phyloP scores from a whole-genome alignment of 345 rosid species.

The Clausena lansium region DNA sequence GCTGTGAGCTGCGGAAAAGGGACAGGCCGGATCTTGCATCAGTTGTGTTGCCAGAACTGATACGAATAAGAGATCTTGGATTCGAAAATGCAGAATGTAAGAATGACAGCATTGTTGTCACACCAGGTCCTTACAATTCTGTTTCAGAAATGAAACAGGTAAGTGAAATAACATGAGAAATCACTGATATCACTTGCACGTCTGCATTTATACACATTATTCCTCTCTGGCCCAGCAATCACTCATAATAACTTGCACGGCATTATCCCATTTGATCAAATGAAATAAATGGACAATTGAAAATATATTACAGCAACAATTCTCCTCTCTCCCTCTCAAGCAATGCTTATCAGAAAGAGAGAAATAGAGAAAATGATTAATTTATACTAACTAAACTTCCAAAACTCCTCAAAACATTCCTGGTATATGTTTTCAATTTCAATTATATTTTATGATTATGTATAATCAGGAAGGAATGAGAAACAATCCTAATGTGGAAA shows the following conservation, averaged over 20 bases:
- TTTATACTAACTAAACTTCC: conserved; percentile 1
- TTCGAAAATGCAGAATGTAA: conserved; percentile 19
- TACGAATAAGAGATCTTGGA: conserved; percentile 46
- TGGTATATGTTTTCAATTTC: conserved; percentile 12
- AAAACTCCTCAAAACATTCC: conserved; percentile 13
- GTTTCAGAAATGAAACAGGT: not conserved
- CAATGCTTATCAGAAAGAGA: too few species aligned
- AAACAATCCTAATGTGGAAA: conserved; percentile 39
- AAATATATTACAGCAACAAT: not conserved
- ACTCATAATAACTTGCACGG: not conserved
- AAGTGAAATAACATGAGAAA: too few species aligned
- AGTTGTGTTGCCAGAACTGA: conserved; percentile 61
- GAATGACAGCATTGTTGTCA: not conserved
- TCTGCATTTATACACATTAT: not conserved
- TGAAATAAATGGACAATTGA: not conserved
- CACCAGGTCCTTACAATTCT: not conserved
- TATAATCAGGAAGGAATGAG: conserved; percentile 38
- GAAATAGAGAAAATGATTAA: not conserved
- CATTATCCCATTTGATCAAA: not conserved
- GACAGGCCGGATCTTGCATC: conserved; percentile 78
- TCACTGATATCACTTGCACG: not conserved
- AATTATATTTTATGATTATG: conserved; percentile 23
- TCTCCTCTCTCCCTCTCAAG: not conserved
- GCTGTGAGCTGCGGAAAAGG: conserved; percentile 77
- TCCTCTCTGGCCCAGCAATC: not conserved